A percentile compares a stretch with the other conserved stretches of the same genome.
These are phyloP conservation scores for Papiliotrema terrestris DNA, from an alignment of 1,284 basidiomycete genomes.

Conservation along the genomic window DNA sequence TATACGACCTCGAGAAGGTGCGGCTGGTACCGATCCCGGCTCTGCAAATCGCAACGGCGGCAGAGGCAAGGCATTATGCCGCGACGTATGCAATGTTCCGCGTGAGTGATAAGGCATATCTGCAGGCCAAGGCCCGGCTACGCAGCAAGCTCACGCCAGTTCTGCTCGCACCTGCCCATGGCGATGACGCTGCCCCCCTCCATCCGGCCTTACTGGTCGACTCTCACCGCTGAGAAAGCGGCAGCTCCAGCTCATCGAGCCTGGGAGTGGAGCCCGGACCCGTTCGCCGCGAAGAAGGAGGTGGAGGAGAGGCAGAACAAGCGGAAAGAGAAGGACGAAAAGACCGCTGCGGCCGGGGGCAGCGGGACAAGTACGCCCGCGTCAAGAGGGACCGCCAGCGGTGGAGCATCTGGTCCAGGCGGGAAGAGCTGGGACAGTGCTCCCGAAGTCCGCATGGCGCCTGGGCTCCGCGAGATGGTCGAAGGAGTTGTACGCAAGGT, in stretches of 20 bases:
- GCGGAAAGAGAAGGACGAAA: conserved; percentile 36
- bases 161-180: conserved; percentile 73
- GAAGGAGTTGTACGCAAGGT: conserved; percentile 80
- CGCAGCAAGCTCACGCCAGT: conserved; percentile 53
- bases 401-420: conserved; percentile 2
- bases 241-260: conserved; percentile 63
- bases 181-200: conserved; percentile 73
- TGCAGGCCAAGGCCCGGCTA: no score
- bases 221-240: conserved; percentile 68
- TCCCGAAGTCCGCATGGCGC: conserved; percentile 83
- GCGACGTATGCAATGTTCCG: conserved; percentile 83
- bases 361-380: conserved; percentile 5
- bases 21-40: conserved; percentile 68
- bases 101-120: no score
- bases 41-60: conserved; percentile 58
- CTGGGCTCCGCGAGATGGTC: conserved; percentile 68
- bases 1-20: conserved; percentile 63
- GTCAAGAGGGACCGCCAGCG: conserved; percentile 27
- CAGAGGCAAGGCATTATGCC: conserved; percentile 81
- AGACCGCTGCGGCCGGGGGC: conserved; percentile 5
- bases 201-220: conserved; percentile 78
- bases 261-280: conserved; percentile 84
- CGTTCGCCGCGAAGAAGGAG: conserved; percentile 68
- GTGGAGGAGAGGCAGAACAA: conserved; percentile 65
- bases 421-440: conserved; percentile 60